These are phyloP conservation scores for Licmophora abbreviata DNA, from an alignment of 108 stramenopile genomes.

Conservation along the genomic window DNA sequence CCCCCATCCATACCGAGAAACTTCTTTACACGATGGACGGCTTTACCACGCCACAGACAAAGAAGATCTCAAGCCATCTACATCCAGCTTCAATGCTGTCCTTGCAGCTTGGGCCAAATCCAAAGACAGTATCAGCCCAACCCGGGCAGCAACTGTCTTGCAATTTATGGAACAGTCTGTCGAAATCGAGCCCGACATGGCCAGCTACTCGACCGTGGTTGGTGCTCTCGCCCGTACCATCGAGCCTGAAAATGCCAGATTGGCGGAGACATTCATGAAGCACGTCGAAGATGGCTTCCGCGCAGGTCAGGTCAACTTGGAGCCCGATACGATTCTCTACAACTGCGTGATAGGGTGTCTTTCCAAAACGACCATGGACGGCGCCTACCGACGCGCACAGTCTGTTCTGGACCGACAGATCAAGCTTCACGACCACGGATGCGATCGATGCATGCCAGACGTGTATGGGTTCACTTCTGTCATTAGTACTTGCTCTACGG, in stretches of 20 bases:
- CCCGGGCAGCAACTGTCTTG: conserved; percentile 38
- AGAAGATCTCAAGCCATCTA: conserved; percentile 21
- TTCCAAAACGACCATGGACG: conserved; percentile 40
- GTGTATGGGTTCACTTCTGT: conserved; percentile 71
- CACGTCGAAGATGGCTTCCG: conserved; percentile 25
- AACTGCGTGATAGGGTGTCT: conserved; percentile 68
- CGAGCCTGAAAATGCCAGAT: conserved; percentile 19
- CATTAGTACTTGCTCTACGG: conserved; percentile 27
- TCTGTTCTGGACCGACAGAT: conserved; percentile 69
- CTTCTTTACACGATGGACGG: conserved; percentile 40
- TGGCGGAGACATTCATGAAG: conserved; percentile 52
- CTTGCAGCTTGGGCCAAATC: conserved; percentile 51
- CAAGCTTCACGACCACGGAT: conserved; percentile 13
- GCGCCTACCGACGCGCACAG: conserved; percentile 46
- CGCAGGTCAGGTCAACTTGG: conserved; percentile 23
- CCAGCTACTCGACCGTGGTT: conserved; percentile 26
- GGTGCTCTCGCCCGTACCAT: conserved; percentile 27
- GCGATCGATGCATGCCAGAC: conserved; percentile 45
- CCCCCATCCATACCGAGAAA: conserved; percentile 51
- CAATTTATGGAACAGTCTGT: conserved; percentile 46
- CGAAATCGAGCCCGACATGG: conserved; percentile 9
- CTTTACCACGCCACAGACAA: conserved; percentile 24
- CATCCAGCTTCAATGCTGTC: conserved; percentile 52
- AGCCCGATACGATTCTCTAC: conserved; percentile 59
- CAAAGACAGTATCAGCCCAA: conserved; percentile 14